Evolutionary conservation across 2,329 filamentous ascomycete species (phyloP).

Genomic region (Scorias spongiosa): DNA sequence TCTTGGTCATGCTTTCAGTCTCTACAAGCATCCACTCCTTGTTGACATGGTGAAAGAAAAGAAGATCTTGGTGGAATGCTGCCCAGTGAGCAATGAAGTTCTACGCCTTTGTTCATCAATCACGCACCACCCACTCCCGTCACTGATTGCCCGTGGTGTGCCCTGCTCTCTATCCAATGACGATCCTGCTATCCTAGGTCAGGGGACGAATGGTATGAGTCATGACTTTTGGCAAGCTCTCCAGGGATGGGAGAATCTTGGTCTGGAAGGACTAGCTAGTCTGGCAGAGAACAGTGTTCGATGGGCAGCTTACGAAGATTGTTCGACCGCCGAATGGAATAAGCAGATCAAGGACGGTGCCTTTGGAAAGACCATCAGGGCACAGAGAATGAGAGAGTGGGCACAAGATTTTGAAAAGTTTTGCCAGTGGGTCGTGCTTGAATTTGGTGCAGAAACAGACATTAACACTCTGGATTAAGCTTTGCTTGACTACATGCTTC

Average conservation of each 20-base stretch:
- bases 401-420: constrained; percentile 72
- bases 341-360: constrained; percentile 59
- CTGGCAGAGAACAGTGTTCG: constrained; percentile 85
- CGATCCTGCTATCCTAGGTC: constrained; percentile 76
- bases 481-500: no score
- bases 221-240: constrained; percentile 92
- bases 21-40: constrained; percentile 83
- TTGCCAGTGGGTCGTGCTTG: constrained; percentile 75
- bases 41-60: constrained; percentile 80
- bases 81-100: constrained; percentile 82
- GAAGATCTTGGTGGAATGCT: constrained; percentile 76
- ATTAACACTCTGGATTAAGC: not conserved
- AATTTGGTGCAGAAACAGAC: constrained; percentile 34
- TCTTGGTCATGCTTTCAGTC: constrained; percentile 76
- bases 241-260: constrained; percentile 83
- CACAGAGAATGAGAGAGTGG: constrained; percentile 63
- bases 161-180: constrained; percentile 77
- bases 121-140: constrained; percentile 65
- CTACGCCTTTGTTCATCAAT: constrained; percentile 64
- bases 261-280: constrained; percentile 68
- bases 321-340: constrained; percentile 53
- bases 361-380: constrained; percentile 55
- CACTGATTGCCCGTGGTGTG: constrained; percentile 71
- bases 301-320: constrained; percentile 81
- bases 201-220: constrained; percentile 66